Conservation (phyloP, 805 yeast species). For the Yamadazyma phyllophila region DNA sequence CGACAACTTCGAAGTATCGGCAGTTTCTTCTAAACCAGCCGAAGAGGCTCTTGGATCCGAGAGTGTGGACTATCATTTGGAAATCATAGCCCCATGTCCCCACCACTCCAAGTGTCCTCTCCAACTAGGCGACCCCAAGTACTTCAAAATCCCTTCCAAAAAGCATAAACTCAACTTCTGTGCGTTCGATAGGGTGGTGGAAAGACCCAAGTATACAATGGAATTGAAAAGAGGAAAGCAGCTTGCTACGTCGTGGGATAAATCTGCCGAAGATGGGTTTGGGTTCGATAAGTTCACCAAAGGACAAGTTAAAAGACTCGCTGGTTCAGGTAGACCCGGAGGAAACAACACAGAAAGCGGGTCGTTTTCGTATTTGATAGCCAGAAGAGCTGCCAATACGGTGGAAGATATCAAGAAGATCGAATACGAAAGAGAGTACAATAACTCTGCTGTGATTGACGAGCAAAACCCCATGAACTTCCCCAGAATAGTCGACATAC, state of each 20-base stretch:
- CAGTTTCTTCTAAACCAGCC: slow-evolving; percentile 17
- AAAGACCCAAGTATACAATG: slow-evolving; percentile 74
- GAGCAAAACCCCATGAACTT: slow-evolving; percentile 37
- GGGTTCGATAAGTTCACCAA: slow-evolving; percentile 45
- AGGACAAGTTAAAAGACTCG: slow-evolving; percentile 32
- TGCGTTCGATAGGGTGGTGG: slow-evolving; percentile 65
- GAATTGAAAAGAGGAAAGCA: slow-evolving; percentile 83
- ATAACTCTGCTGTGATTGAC: slow-evolving; percentile 21
- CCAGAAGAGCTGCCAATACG: slow-evolving; percentile 56
- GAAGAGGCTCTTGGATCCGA: slow-evolving; percentile 15
- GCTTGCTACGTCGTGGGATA: slow-evolving; percentile 71
- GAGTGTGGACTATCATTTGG: slow-evolving; percentile 50
- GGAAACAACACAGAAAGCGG: slow-evolving; percentile 71
- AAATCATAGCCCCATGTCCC: slow-evolving; percentile 83
- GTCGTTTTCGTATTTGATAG: slow-evolving; percentile 69
- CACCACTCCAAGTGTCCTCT: slow-evolving; percentile 87
- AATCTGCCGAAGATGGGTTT: slow-evolving; percentile 49
- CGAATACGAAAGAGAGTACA: slow-evolving; percentile 32
- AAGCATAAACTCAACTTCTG: slow-evolving; percentile 68
- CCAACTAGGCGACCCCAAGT: slow-evolving; percentile 72
- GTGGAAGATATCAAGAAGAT: slow-evolving; percentile 37
- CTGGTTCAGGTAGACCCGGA: slow-evolving; percentile 78
- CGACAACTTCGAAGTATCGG: slow-evolving; percentile 25
- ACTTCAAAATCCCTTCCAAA: slow-evolving; percentile 56
- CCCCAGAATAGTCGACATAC: slow-evolving; percentile 74